Base-by-base conservation (phyloP, 495 filamentous ascomycete species). In the Annulohypoxylon stygium region DNA sequence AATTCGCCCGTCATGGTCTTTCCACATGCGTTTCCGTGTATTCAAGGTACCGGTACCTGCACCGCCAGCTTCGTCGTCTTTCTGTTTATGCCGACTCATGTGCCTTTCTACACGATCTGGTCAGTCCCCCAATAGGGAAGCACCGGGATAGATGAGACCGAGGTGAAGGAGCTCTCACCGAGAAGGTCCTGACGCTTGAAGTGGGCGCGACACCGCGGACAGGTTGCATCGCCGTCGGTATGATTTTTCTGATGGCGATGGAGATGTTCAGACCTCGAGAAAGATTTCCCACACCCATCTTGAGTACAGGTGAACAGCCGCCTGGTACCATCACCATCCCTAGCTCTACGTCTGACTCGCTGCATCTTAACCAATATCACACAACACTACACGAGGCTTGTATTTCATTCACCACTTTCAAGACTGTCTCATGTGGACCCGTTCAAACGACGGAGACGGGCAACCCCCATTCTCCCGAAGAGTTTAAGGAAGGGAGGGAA, bases 171-270 rank as follows among this genome's bases (percentile, higher is more conserved):
- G 33, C 30, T 70, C 71, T 74, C 73, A 88, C 87, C 84, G 48
- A 90, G 75, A 18, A 90, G 71, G 75, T 90, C 88, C 50, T 82
- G 83, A 16, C 88, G 83, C 34, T 83, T 80, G 74, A 90, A 90
- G 76, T 90, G 87, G 14, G 88, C 87, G 47, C 83, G 83, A 53
- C 88, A 90, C 34, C 87, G 80, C 55, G 83, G 75, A 68, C 88
- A 90, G 0, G 86, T 89, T 63, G 82, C 80, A 53, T 86, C 83
- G 0, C 87, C 87, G 67, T 85, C 82, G 25, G 81, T 84, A 63
- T 90, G 88, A 67, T 90, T 90, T 53, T 89, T 78, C 18, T 84
- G 81, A 76, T 90, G 88, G 11, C 88, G 84, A 34, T 88, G 88
- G 11, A 89, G 78, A 78, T 90, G 88, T 69, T 90, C 88, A 3